Evolutionary conservation across 1,284 basidiomycete genomes (phyloP), one percentile per base, ranked within the genome.

Genomic region (Moniliophthora roreri): DNA sequence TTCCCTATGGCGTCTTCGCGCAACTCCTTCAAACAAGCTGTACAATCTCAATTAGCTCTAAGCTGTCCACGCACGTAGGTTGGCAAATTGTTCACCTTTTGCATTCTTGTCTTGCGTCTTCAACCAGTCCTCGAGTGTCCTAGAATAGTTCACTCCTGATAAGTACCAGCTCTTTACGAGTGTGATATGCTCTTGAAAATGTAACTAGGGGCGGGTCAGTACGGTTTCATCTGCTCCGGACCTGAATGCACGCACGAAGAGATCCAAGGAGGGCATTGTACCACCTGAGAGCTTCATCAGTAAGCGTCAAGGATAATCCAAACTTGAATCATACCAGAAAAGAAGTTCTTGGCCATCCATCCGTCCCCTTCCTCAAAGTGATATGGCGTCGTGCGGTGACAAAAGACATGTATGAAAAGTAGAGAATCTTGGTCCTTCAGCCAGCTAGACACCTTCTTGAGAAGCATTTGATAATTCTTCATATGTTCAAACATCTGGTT

Each of bases 271-370:
- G 34, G 79, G 77, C 81, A 85, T 86, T 5, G 83, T 85, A 10
- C 83, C 82, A 23, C 82, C 81, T 79, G 34, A 52, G 16, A 49
- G n/a, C n/a, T 36, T 35, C 16, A 8, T 15, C n/a, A 20, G 44
- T 21, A 51, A 62, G 63, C 40, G 49, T 35, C n/a, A 42, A 36
- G 15, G 52, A 52, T 26, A 16, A 7, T 4, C 11, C 20, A n/a
- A 41, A 50, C 7, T 16, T 26, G 21, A 42, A 16, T 9, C 62
- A 41, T 47, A 79, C 85, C 87, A 3, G 84, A 82, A 67, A 91
- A 91, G 71, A 91, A 91, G 50, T 82, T 87, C 66, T 85, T 76
- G 4, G 85, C 81, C 89, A 91, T 86, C 88, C 89, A 89, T 2
- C 85, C 85, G 60, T 89, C 87, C 46, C 74, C 77, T 49, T 85